Conservation (phyloP, 2,329 filamentous ascomycete genomes). For the Fusarium albidum region DNA sequence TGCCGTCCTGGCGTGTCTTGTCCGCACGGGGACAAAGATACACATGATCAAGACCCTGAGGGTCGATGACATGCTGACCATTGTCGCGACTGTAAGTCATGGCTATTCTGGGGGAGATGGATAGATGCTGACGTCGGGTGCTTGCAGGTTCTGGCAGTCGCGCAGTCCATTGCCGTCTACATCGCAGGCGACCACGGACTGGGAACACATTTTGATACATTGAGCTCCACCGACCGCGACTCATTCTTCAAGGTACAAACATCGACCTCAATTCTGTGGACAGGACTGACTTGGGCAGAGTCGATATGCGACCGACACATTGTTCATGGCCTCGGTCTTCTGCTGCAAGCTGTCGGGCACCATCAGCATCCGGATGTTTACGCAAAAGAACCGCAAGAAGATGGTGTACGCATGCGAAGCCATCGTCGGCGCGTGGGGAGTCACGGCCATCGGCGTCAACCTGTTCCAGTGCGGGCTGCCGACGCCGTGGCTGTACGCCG, state of each 20-base stretch:
- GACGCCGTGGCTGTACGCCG: constrained; percentile 40
- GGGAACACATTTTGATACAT: constrained; percentile 27
- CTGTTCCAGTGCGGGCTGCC: constrained; percentile 40
- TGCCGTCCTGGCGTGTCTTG: constrained; percentile 36
- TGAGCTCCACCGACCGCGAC: constrained; percentile 22
- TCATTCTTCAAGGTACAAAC: constrained; percentile 39
- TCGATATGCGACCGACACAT: constrained; percentile 38
- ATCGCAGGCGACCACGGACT: constrained; percentile 36
- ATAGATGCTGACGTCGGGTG: neutral
- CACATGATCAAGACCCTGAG: constrained; percentile 41
- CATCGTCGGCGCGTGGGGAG: constrained; percentile 36
- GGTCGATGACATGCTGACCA: constrained; percentile 37
- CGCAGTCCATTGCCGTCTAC: constrained; percentile 34
- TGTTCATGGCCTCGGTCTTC: constrained; percentile 38
- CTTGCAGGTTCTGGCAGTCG: constrained; percentile 27
- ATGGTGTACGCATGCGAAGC: constrained; percentile 29
- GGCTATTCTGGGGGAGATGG: neutral
- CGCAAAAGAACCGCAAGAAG: constrained; percentile 33
- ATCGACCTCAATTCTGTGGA: neutral
- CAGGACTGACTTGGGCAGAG: constrained; percentile 26
- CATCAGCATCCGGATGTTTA: constrained; percentile 38
- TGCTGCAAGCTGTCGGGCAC: constrained; percentile 40
- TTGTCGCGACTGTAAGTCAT: constrained; percentile 37
- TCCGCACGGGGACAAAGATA: constrained; percentile 40
- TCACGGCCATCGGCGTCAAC: constrained; percentile 35